A percentile compares a stretch with the other conserved stretches of the same genome.
Evolutionary conservation across 371 early-diverging fungal species (phyloP).

Genomic region (Parasitella parasitica): DNA sequence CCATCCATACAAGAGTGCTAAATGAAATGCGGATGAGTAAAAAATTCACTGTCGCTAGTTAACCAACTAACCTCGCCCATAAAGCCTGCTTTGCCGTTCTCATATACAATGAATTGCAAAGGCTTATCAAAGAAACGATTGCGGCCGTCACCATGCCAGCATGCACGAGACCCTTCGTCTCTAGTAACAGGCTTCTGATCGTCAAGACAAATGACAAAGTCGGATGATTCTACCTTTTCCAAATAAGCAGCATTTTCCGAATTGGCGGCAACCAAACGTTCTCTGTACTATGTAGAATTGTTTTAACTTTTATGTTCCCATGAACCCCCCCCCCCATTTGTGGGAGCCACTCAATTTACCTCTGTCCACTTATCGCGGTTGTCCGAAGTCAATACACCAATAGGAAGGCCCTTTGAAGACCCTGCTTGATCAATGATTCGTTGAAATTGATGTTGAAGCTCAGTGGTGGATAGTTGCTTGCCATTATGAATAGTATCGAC

Average conservation of each 20-base stretch:
- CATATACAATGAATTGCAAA: slow-evolving; percentile 91
- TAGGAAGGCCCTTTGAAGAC: slow-evolving; percentile 63
- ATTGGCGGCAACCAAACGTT: slow-evolving; percentile 61
- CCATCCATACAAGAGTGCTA: slow-evolving; percentile 96
- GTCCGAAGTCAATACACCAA: slow-evolving; percentile 91
- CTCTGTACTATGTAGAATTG: slow-evolving; percentile 49
- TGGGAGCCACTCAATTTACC: slow-evolving; percentile 38
- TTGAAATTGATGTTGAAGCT: slow-evolving; percentile 77
- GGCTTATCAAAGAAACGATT: slow-evolving; percentile 96
- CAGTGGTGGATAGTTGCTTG: slow-evolving; percentile 76
- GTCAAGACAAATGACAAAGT: slow-evolving; percentile 89
- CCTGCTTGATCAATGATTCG: slow-evolving; percentile 78
- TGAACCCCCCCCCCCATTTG: not conserved
- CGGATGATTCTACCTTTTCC: slow-evolving; percentile 79
- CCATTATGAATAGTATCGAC: slow-evolving; percentile 79
- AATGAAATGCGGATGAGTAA: not conserved
- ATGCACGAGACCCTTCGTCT: slow-evolving; percentile 76
- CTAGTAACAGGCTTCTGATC: slow-evolving; percentile 78
- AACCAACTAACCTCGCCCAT: slow-evolving; percentile 72
- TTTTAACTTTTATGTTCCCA: not conserved
- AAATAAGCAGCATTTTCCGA: slow-evolving; percentile 68
- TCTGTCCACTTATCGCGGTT: slow-evolving; percentile 95
- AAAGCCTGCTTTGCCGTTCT: slow-evolving; percentile 96
- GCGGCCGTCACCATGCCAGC: slow-evolving; percentile 93
- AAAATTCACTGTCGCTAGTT: no score